A percentile compares a stretch with the other conserved stretches of the same genome.
Evolutionary conservation across 192 early-diverging fungal genomes (phyloP).

Genomic region (Umbelopsis sp.): DNA sequence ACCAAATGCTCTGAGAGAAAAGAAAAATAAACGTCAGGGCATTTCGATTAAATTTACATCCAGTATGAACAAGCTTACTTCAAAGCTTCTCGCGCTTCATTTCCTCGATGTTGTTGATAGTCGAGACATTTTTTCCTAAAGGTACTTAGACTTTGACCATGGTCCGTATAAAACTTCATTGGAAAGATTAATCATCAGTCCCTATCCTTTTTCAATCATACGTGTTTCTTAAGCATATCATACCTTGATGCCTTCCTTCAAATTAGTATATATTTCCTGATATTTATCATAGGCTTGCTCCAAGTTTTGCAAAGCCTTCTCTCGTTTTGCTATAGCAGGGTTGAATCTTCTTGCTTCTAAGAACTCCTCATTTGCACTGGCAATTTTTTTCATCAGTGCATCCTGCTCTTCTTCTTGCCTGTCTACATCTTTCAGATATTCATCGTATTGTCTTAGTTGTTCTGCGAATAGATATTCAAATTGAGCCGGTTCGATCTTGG

Average conservation of each 20-base stretch:
- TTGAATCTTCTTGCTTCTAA: constrained; percentile 61
- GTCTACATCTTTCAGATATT: constrained; percentile 56
- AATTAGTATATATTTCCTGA: constrained; percentile 70
- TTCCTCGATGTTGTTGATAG: constrained; percentile 66
- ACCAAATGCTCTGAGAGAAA: background rate
- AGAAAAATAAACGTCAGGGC: background rate
- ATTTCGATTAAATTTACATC: no score
- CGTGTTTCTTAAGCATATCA: background rate
- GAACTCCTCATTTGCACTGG: constrained; percentile 69
- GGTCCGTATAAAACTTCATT: constrained; percentile 65
- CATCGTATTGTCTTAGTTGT: constrained; percentile 73
- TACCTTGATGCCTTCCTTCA: constrained; percentile 80
- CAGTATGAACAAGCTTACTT: no score
- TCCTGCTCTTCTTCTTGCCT: constrained; percentile 66
- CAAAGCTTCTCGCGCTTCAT: constrained; percentile 63
- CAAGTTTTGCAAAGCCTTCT: constrained; percentile 76
- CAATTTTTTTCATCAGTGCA: constrained; percentile 57
- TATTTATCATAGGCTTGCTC: constrained; percentile 76
- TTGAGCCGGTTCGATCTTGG: constrained; percentile 74
- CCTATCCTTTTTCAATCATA: background rate
- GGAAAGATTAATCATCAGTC: background rate
- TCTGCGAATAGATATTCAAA: constrained; percentile 77
- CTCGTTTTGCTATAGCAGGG: constrained; percentile 62
- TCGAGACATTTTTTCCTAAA: constrained; percentile 68
- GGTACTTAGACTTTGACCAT: constrained; percentile 62